These are phyloP conservation scores for Malus hybrid DNA, from an alignment of 331 rosid genomes.

Conservation along the genomic window DNA sequence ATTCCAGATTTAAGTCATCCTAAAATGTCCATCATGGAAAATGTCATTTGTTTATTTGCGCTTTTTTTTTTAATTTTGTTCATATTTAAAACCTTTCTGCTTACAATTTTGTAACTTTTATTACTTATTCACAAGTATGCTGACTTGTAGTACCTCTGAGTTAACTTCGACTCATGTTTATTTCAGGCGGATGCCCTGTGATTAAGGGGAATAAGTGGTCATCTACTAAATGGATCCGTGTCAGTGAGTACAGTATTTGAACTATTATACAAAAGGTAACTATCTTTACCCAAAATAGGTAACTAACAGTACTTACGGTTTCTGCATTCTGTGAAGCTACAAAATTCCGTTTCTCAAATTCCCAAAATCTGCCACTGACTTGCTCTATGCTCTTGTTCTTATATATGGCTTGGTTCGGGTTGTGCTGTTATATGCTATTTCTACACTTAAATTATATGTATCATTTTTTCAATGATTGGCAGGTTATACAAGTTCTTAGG, in stretches of 20 bases:
- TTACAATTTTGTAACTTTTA: neutral
- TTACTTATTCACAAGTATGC: neutral
- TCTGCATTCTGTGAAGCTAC: neutral
- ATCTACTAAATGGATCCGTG: constrained; percentile 89
- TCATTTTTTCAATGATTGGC: constrained; percentile 10
- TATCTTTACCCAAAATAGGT: neutral
- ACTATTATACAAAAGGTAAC: constrained; percentile 33
- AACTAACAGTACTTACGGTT: neutral
- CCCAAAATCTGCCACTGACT: neutral
- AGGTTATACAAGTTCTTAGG: constrained; percentile 36
- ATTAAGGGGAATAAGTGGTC: constrained; percentile 98
- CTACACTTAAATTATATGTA: neutral
- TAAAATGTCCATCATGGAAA: neutral
- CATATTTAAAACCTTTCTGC: neutral
- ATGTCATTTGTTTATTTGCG: neutral
- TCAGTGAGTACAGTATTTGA: constrained; percentile 67
- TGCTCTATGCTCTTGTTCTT: constrained; percentile 1
- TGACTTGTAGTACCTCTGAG: neutral
- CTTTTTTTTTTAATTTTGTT: neutral
- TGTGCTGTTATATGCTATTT: neutral
- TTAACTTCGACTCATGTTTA: constrained; percentile 6
- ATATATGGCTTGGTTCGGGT: neutral
- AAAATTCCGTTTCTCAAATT: neutral
- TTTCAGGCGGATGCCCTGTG: constrained; percentile 97
- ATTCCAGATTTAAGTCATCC: neutral